Base-by-base conservation (phyloP, 768 basidiomycete genomes). In the Xerocomellus chrysenteron region DNA sequence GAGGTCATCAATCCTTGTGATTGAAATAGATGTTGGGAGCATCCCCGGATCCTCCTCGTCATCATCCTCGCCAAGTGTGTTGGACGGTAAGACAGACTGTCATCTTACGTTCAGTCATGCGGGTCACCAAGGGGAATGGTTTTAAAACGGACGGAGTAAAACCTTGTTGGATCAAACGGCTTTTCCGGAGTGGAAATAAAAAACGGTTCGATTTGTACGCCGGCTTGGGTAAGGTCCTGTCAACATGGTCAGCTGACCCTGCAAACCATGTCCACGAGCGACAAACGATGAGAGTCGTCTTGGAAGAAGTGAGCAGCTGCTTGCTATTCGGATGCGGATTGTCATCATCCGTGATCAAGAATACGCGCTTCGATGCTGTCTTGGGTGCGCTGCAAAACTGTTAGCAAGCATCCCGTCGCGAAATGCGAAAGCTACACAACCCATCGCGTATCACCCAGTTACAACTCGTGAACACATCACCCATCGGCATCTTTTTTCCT, bases 361-460 rank as follows among this genome's bases (percentile, higher is more conserved):
- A 98, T 1, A 98, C 82, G 6, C 94, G 86, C 68, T 96, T 95
- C n/a, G 88, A 86, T 3, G 93, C 92, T 0, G 86, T 92, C 66
- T 94, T 93, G 21, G 87, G 86, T 9, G 91, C 89, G 12, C 92
- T 94, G 57, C 30, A 39, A 47, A 49, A 51, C 41, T 21, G 10
- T 47, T 5, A 35, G 52, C 7, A 53, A 32, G n/a, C 17, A 14
- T 16, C 35, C 16, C 19, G 21, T 39, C 14, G 21, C 28, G 16
- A 46, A 64, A 82, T 56, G 13, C 4, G 19, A 51, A 51, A 37
- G 12, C 7, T 12, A 51, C 39, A 30, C 54, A 57, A 97, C 96
- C 90, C 87, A 65, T 94, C 90, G 24, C 94, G 86, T 51, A 98
- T 77, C 19, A 94, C 81, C 84, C 88, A 90, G 59, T 93, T 95